Evolutionary conservation across 495 filamentous ascomycete species (phyloP), one percentile per base, ranked within the genome.

Genomic region (Penicillium verhagenii): DNA sequence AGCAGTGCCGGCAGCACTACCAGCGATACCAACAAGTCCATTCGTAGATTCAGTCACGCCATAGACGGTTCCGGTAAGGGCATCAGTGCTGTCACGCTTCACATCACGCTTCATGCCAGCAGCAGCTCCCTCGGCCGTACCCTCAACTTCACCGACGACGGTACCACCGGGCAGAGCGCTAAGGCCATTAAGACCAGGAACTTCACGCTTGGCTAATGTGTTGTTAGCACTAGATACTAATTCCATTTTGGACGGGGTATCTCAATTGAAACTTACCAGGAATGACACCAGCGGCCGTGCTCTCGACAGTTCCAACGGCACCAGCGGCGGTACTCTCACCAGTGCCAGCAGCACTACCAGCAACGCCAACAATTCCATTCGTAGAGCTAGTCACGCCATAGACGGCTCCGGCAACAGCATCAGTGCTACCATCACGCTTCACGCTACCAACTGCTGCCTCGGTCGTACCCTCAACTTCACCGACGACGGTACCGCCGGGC

Each of bases 341-440:
- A 24, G 64, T 67, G 16, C 60, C 63, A 13, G 46, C 60, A 28
- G 54, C 55, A 20, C 60, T 47, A 0, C 55, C 57, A 18, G 35
- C 45, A 11, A 54, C 52, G 6, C 53, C 56, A 45, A 54, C 55
- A 4, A 38, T 51, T 13, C 57, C 60, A 20, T 63, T 56, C 7
- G 54, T 25, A n/a, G 57, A 39, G 35, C 57, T 53, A 6, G 56
- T 50, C 6, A 48, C 38, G 4, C 50, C 35, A 14, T 60, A 24
- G 2, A 53, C 40, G 13, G 33, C 19, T 19, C 24, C 42, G 28
- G 38, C 40, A 11, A 44, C 5, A 18, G 33, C 45, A 16, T 33
- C 47, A 18, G 16, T 48, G 20, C 60, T 10, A 21, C 50, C 54
- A 21, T 18, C 35, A 23, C 14, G 28, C 9, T 9, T 21, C 21